These are phyloP conservation scores for Colletotrichum phormii DNA, from an alignment of 2,329 filamentous ascomycete species.

Conservation along the genomic window DNA sequence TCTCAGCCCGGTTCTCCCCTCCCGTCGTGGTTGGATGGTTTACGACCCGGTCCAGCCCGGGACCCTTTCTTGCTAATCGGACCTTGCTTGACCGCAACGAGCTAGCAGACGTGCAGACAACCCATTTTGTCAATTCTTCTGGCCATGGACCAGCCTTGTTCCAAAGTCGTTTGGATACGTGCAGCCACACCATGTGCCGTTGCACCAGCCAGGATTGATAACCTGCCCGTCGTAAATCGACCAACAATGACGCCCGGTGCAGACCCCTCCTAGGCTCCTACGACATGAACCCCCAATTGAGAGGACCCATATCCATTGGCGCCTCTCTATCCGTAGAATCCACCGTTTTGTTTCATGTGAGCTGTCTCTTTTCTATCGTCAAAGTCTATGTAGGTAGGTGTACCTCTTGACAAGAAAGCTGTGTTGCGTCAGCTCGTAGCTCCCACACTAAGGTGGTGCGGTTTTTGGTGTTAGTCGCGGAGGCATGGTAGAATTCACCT, in stretches of 20 bases:
- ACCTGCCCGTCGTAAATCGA: conserved; percentile 30
- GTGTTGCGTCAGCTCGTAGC: conserved; percentile 1
- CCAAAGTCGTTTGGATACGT: conserved; percentile 24
- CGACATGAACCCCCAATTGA: neutral
- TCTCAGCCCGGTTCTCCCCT: neutral
- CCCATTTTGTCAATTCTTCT: conserved; percentile 11
- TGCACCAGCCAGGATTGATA: conserved; percentile 39
- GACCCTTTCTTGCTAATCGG: conserved; percentile 14
- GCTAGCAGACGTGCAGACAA: conserved; percentile 23
- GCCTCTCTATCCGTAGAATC: neutral
- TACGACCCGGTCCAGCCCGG: conserved; percentile 45
- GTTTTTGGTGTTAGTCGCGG: conserved; percentile 16
- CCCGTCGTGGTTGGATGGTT: conserved; percentile 54
- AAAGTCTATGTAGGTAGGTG: neutral
- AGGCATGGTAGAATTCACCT: neutral
- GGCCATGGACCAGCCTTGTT: conserved; percentile 24
- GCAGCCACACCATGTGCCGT: conserved; percentile 30
- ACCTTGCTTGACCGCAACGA: conserved; percentile 21
- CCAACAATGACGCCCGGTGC: conserved; percentile 32
- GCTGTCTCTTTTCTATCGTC: conserved; percentile 15
- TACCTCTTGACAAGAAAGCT: neutral
- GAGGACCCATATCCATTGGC: conserved; percentile 3
- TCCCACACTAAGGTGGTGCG: conserved; percentile 3
- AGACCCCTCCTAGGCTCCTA: neutral
- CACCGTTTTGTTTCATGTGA: conserved; percentile 30